phyloP scores from a whole-genome alignment of 805 yeast genomes.

The Clavispora santaluciae region DNA sequence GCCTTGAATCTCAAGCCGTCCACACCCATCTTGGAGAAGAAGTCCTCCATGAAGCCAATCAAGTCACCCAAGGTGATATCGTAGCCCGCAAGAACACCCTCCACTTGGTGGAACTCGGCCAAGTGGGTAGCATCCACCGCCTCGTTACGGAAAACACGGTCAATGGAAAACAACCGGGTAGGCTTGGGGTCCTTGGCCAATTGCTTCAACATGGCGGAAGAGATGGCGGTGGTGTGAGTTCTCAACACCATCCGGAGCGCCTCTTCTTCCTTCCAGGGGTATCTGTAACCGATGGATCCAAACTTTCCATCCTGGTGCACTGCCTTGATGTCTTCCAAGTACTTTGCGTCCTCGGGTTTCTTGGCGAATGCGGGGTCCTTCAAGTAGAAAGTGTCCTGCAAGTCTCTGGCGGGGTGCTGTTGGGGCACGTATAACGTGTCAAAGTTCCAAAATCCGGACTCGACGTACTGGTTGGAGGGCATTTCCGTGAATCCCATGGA shows the following conservation, averaged over 20 bases:
- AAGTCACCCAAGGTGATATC: conserved; percentile 91
- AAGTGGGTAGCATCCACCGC: conserved; percentile 99
- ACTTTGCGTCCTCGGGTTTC: conserved; percentile 74
- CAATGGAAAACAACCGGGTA: conserved; percentile 88
- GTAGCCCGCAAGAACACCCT: conserved; percentile 97
- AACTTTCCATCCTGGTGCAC: conserved; percentile 88
- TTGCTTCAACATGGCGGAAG: conserved; percentile 80
- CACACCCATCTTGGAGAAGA: conserved; percentile 97
- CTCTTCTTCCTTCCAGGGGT: conserved; percentile 94
- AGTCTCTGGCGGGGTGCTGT: conserved; percentile 99
- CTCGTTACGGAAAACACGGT: conserved; percentile 98
- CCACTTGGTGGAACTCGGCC: conserved; percentile 99
- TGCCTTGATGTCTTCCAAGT: conserved; percentile 69
- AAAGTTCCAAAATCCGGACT: conserved; percentile 98
- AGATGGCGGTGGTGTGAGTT: conserved; percentile 96
- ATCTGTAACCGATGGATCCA: conserved; percentile 97
- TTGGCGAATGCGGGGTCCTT: conserved; percentile 86
- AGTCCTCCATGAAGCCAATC: conserved; percentile 97
- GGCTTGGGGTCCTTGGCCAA: conserved; percentile 88
- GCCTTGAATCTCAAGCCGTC: conserved; percentile 94
- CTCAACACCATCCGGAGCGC: conserved; percentile 87
- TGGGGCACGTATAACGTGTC: conserved; percentile 96
- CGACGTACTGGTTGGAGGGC: conserved; percentile 98
- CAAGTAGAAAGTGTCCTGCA: conserved; percentile 96
- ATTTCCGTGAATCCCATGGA: conserved; percentile 97